These are phyloP conservation scores for Nakaseomyces kungkrabaensis DNA, from an alignment of 1,139 yeast species.

Conservation along the genomic window DNA sequence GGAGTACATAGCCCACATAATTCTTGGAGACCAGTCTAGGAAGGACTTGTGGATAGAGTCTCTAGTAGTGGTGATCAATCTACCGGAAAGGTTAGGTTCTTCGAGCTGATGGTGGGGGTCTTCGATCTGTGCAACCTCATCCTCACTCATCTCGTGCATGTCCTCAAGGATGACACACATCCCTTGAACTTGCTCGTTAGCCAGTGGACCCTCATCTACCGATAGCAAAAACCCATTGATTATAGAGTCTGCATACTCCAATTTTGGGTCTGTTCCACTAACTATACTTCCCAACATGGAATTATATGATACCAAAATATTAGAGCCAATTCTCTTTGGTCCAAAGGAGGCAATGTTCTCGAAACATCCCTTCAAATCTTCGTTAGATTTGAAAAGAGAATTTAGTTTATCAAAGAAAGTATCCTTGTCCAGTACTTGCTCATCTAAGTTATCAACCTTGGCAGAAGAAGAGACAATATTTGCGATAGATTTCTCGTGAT, in stretches of 20 bases:
- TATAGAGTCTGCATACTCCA: conserved; percentile 55
- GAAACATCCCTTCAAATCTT: conserved; percentile 24
- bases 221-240: conserved; percentile 82
- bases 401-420: conserved; percentile 32
- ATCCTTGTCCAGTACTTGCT: conserved; percentile 17
- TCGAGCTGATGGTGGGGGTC: conserved; percentile 26
- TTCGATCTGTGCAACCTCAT: conserved; percentile 27
- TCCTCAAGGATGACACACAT: conserved; percentile 45
- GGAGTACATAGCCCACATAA: conserved; percentile 83
- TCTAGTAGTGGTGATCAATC: conserved; percentile 63
- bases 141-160: conserved; percentile 31
- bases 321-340: conserved; percentile 69
- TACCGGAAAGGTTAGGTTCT: conserved; percentile 44
- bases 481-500: conserved; percentile 36
- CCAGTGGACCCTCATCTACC: conserved; percentile 75
- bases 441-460: conserved; percentile 12
- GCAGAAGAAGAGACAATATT: conserved; percentile 16
- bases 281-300: conserved; percentile 30
- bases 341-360: conserved; percentile 60
- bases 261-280: conserved; percentile 15
- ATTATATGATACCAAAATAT: conserved; percentile 50
- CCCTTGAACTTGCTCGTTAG: conserved; percentile 84
- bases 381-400: conserved; percentile 28
- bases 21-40: conserved; percentile 74
- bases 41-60: conserved; percentile 64